Conservation (phyloP, 345 rosid genomes). For the Salix arbutifolia region DNA sequence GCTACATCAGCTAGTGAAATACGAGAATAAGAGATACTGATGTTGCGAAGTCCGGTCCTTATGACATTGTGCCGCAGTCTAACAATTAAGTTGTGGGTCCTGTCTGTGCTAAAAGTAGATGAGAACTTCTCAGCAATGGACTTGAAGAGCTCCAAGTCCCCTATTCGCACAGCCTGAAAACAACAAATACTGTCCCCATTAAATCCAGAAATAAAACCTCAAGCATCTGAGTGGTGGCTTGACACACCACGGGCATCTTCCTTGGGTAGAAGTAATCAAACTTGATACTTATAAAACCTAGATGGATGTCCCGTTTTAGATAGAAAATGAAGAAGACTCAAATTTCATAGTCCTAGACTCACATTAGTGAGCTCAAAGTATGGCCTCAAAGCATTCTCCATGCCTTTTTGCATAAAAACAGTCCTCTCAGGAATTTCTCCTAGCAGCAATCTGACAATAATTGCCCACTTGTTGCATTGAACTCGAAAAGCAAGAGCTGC, state of each 20-base stretch:
- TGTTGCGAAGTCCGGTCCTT: constrained; percentile 72
- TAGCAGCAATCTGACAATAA: constrained; percentile 63
- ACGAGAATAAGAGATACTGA: constrained; percentile 71
- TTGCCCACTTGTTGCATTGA: constrained; percentile 83
- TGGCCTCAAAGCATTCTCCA: constrained; percentile 76
- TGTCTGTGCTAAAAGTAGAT: constrained; percentile 51
- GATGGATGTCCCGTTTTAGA: neutral
- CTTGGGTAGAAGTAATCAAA: neutral
- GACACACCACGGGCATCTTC: neutral
- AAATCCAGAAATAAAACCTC: neutral
- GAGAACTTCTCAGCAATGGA: constrained; percentile 67
- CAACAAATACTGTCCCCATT: neutral
- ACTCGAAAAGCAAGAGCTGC: constrained; percentile 74
- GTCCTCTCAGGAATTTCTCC: constrained; percentile 90
- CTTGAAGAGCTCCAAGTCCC: constrained; percentile 84
- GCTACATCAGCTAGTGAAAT: constrained; percentile 69
- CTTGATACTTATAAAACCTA: neutral
- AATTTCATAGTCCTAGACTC: constrained; percentile 21
- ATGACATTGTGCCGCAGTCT: constrained; percentile 78
- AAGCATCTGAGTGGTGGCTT: neutral
- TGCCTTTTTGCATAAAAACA: constrained; percentile 79
- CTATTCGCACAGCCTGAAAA: constrained; percentile 75
- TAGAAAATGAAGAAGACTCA: neutral
- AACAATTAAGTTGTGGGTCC: constrained; percentile 65
- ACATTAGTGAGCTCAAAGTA: constrained; percentile 90